Evolutionary conservation across 1,139 yeast species (phyloP), one percentile per base, ranked within the genome.

Genomic region (Suhomyces bokatorum): DNA sequence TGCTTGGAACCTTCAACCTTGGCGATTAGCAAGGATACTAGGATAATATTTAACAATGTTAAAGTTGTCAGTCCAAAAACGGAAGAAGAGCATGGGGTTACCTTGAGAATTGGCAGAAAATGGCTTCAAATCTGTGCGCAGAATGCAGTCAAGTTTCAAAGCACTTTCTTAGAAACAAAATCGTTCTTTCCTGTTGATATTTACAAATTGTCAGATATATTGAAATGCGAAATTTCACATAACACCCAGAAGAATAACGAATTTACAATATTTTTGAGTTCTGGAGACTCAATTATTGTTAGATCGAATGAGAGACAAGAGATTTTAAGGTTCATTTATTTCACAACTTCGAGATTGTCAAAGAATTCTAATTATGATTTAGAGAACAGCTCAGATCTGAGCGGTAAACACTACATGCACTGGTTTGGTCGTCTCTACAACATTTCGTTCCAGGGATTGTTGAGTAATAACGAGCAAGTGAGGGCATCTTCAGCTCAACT

Each of bases 61-160:
- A 73, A 76, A 36, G 63, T 81, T 12, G 82, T 69, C 56, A 80
- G 81, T 39, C 53, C 61, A 1, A 53, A 43, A 2, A 52, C 59
- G 2, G 62, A 63, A 13, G 48, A 48, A 15, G 70, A 60, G 50
- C 47, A 58, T 13, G 83, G 87, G 0, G 85, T 85, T 1, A 75
- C 79, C 1, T 51, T 89, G 46, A 81, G 81, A 53, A 75, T 89
- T 47, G 96, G 96, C 9, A 76, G 85, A 44, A 82, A 80, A 53
- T 85, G 75, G 67, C 60, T 87, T 36, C 91, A 86, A 55, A 64
- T 87, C 55, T 70, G 74, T 53, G 62, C 65, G n/a, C 64, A 62
- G 37, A 65, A 66, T 9, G 51, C 59, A 30, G 52, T 62, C 12
- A 48, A 54, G 1, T 66, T 67, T 37, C 49, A 53, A 9, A 62